Conservation (phyloP, 2,329 filamentous ascomycete species). For the Neobulgaria alba region DNA sequence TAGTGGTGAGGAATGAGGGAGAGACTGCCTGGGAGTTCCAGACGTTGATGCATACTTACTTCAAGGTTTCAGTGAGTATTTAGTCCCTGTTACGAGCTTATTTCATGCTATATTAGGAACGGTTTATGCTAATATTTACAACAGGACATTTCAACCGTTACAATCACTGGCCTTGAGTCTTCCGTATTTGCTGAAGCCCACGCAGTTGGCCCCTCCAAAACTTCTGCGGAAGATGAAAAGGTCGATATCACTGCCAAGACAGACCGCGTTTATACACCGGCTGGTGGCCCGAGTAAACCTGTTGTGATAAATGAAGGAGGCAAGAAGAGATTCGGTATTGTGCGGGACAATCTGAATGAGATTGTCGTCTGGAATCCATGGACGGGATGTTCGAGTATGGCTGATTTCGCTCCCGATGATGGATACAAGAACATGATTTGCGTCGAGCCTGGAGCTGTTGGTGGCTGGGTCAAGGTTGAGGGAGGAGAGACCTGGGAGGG, state of each 20-base stretch:
- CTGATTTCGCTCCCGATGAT: constrained; percentile 80
- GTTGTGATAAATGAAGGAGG: constrained; percentile 55
- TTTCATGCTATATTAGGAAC: neutral
- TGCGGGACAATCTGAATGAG: constrained; percentile 77
- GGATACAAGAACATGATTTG: constrained; percentile 93
- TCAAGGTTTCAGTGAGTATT: constrained; percentile 62
- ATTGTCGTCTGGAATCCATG: constrained; percentile 98
- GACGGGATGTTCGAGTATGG: constrained; percentile 72
- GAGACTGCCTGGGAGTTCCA: constrained; percentile 79
- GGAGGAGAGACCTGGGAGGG: constrained; percentile 61
- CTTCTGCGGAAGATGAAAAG: constrained; percentile 50
- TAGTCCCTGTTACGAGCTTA: neutral
- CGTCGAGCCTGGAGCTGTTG: constrained; percentile 81
- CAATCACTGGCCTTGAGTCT: constrained; percentile 67
- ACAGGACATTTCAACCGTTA: constrained; percentile 70
- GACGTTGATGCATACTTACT: constrained; percentile 84
- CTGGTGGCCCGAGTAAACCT: constrained; percentile 48
- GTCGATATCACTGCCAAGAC: constrained; percentile 70
- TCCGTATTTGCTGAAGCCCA: constrained; percentile 81
- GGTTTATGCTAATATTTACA: no score
- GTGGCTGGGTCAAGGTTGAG: constrained; percentile 76
- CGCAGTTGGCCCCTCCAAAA: constrained; percentile 42
- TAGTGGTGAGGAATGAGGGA: constrained; percentile 86
- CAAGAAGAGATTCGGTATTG: constrained; percentile 60
- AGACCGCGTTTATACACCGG: constrained; percentile 79